Evolutionary conservation across 257 asterid species (phyloP).

Genomic region (Mitragyna speciosa): DNA sequence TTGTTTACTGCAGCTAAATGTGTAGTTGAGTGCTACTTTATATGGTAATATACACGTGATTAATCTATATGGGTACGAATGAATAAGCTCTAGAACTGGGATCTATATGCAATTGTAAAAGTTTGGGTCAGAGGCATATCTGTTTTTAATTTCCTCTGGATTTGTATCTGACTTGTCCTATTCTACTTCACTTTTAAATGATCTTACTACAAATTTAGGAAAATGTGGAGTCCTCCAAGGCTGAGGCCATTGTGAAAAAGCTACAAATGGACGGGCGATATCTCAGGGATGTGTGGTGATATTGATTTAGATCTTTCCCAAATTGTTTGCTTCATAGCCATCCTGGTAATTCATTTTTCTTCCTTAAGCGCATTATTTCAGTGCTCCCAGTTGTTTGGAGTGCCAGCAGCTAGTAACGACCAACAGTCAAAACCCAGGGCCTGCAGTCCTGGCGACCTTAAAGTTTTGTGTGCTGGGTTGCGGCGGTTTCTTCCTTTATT

Average conservation of each 20-base stretch:
- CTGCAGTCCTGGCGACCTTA: conserved; percentile 15
- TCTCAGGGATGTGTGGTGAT: conserved; percentile 78
- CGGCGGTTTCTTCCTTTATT: conserved; percentile 13
- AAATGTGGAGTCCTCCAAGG: conserved; percentile 52
- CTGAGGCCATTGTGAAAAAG: conserved; percentile 68
- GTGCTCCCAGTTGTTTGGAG: conserved; percentile 11
- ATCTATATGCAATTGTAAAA: neutral
- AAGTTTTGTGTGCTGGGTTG: conserved; percentile 26
- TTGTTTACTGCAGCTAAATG: neutral
- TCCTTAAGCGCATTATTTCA: conserved; percentile 1
- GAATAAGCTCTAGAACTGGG: neutral
- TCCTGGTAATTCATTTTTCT: conserved; percentile 5
- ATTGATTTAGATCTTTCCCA: neutral
- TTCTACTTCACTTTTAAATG: neutral
- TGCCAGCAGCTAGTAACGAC: conserved; percentile 16
- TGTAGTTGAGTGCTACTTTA: neutral
- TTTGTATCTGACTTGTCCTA: neutral
- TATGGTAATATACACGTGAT: neutral
- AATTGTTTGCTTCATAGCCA: conserved; percentile 5
- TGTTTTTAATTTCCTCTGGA: neutral
- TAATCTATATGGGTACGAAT: neutral
- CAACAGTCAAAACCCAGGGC: conserved; percentile 7
- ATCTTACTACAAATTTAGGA: conserved; percentile 36
- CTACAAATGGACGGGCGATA: conserved; percentile 76
- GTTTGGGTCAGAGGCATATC: neutral